phyloP scores from a whole-genome alignment of 2,329 filamentous ascomycete genomes.

The Ascochyta pisi region DNA sequence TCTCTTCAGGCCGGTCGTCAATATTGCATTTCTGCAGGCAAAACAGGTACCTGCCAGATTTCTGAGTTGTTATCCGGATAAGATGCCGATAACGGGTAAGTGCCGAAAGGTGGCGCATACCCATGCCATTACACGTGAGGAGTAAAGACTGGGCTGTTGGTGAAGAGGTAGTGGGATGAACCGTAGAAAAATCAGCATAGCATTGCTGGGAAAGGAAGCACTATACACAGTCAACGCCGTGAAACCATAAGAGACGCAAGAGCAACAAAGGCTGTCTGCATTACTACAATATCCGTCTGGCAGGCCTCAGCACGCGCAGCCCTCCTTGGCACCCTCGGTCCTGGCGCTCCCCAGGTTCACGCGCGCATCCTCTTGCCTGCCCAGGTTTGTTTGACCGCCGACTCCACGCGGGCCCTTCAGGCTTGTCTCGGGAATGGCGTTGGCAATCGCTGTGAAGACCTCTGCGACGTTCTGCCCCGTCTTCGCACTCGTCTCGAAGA shows the following conservation, averaged over 20 bases:
- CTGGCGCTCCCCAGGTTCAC: constrained; percentile 81
- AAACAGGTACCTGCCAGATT: background rate
- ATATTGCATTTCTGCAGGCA: background rate
- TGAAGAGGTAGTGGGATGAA: background rate
- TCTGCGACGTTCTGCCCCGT: constrained; percentile 92
- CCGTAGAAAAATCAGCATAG: background rate
- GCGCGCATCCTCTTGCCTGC: constrained; percentile 67
- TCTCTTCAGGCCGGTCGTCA: background rate
- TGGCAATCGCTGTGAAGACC: constrained; percentile 97
- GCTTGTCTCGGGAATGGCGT: constrained; percentile 95
- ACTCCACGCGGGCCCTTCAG: constrained; percentile 84
- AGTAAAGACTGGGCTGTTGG: background rate
- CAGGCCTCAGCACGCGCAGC: constrained; percentile 77
- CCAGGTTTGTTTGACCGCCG: constrained; percentile 64
- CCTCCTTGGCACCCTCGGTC: constrained; percentile 80
- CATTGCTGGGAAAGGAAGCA: constrained; percentile 1
- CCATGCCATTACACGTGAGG: constrained; percentile 2
- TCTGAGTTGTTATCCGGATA: constrained; percentile 3
- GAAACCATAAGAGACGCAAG: background rate
- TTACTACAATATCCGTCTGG: constrained; percentile 16
- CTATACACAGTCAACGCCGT: constrained; percentile 11
- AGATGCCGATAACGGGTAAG: background rate
- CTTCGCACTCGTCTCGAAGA: constrained; percentile 99
- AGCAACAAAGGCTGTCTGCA: constrained; percentile 6
- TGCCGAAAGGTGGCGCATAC: constrained; percentile 10